Base-by-base conservation (phyloP, 108 stramenopile genomes). In the Chaetoceros muelleri region DNA sequence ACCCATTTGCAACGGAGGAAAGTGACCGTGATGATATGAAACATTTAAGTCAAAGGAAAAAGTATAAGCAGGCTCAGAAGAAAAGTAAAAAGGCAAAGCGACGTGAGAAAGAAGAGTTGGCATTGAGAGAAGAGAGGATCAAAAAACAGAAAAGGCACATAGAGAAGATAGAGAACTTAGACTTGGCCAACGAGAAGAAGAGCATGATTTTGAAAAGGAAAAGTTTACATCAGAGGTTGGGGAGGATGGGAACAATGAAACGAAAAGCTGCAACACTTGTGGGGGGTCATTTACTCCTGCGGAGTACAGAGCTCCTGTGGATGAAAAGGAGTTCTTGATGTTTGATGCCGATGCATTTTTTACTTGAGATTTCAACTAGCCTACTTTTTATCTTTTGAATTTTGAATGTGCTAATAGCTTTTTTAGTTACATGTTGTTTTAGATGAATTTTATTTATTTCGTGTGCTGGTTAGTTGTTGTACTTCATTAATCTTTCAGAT, bases 191-290 rank as follows among this genome's bases (percentile, higher is more conserved):
- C 61, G 2, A 3, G 24, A 3, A n/a, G n/a, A n/a, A n/a, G n/a
- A n/a, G n/a, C n/a, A 64, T n/a, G 18, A 50, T 28, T 17, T 28
- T 20, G 10, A 28, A 24, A 34, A 16, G 19, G 7, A 25, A 46
- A 3, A 26, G 2, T 46, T n/a, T 19, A 19, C 48, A 24, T 24
- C 47, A 21, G 46, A 28, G n/a, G 22, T 16, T 21, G 19, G 8
- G 30, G 34, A 16, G 7, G 24, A n/a, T 28, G 65, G 46, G 0
- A 60, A n/a, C 20, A 60, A 48, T 22, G 80, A 57, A 24, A 56
- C 60, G 10, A 83, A 84, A 52, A 65, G 71, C 17, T 94, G 93
- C 73, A 89, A 81, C 46, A 95, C 85, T 3, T 90, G 88, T 58
- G 87, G 85, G 1, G 94, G 90, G 18, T 53, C 56, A 3, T 92